Evolutionary conservation across 2,329 filamentous ascomycete species (phyloP).

Genomic region (Colletotrichum orchidophilum): DNA sequence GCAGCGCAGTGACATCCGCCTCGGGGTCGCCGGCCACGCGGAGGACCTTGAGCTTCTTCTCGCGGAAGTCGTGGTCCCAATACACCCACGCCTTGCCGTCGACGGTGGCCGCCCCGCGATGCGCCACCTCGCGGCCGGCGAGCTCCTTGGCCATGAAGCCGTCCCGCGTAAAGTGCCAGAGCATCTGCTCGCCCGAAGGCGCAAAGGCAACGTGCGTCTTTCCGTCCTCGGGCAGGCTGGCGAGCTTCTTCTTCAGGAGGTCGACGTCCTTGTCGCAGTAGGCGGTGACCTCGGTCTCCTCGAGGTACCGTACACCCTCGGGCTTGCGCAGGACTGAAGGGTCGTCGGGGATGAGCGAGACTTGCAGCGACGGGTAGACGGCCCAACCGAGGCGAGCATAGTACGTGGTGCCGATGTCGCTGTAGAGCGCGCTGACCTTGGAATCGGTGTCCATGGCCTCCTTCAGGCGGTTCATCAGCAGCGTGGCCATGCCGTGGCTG

Average conservation of each 20-base stretch:
- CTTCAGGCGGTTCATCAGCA: conserved; percentile 45
- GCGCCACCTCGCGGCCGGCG: conserved; percentile 28
- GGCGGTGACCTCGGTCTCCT: conserved; percentile 35
- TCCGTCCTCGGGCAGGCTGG: conserved; percentile 32
- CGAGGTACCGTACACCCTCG: conserved; percentile 37
- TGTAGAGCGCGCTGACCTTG: conserved; percentile 48
- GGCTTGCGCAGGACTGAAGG: conserved; percentile 31
- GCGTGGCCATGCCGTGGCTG: conserved; percentile 46
- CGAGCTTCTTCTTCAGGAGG: conserved; percentile 36
- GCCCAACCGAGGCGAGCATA: conserved; percentile 47
- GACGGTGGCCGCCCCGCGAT: conserved; percentile 39
- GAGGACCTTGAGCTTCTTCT: conserved; percentile 42
- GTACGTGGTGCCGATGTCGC: conserved; percentile 44
- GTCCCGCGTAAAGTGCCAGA: conserved; percentile 46
- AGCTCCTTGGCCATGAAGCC: conserved; percentile 40
- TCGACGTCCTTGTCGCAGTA: conserved; percentile 41
- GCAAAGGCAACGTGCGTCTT: conserved; percentile 45
- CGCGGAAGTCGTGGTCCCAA: conserved; percentile 48
- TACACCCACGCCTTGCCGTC: conserved; percentile 42
- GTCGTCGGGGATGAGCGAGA: conserved; percentile 43
- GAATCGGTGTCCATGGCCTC: conserved; percentile 45
- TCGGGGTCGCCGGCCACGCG: conserved; percentile 40
- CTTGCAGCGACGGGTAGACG: conserved; percentile 42
- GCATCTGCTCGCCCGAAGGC: conserved; percentile 41
- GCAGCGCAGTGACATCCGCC: conserved; percentile 39